Base-by-base conservation (phyloP, 2,329 filamentous ascomycete genomes). In the Cladorrhinum sp. region DNA sequence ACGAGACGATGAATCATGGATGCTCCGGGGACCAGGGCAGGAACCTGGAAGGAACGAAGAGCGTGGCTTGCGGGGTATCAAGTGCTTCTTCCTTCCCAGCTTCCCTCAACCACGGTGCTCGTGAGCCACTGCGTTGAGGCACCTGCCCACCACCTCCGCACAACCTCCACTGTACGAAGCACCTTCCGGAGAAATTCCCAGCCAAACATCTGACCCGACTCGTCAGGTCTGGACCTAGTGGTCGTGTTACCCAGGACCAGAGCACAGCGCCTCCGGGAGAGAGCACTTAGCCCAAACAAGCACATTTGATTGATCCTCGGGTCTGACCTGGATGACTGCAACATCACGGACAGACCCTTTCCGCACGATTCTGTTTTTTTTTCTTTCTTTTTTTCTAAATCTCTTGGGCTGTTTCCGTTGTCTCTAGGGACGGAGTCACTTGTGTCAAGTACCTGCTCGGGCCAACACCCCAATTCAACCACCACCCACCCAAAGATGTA, bases 101-200 rank as follows among this genome's bases (percentile, higher is more conserved):
- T n/a, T n/a, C n/a, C n/a, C n/a, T n/a, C 20, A 26, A 24, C 50
- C 23, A 18, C 50, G 33, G 33, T 36, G 33, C 33, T 36, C n/a
- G n/a, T n/a, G n/a, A n/a, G n/a, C n/a, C n/a, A n/a, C n/a, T n/a
- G n/a, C n/a, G n/a, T n/a, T n/a, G n/a, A n/a, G n/a, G n/a, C n/a
- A n/a, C n/a, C n/a, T n/a, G n/a, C n/a, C n/a, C n/a, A n/a, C n/a
- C n/a, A n/a, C n/a, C n/a, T n/a, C n/a, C n/a, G n/a, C n/a, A n/a
- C n/a, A n/a, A n/a, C n/a, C n/a, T 16, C 33, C 8, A 36, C 4
- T 9, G 4, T 28, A 9, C 9, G 54, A 48, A 33, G 33, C 33
- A 36, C 33, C 53, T 49, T 4, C 59, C 59, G 59, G 59, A 57
- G 55, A 61, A 61, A 61, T 57, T 57, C 33, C 50, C 55, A 61